Conservation (phyloP, 169 alveolate genomes). For the Cyclospora cayetanensis region DNA sequence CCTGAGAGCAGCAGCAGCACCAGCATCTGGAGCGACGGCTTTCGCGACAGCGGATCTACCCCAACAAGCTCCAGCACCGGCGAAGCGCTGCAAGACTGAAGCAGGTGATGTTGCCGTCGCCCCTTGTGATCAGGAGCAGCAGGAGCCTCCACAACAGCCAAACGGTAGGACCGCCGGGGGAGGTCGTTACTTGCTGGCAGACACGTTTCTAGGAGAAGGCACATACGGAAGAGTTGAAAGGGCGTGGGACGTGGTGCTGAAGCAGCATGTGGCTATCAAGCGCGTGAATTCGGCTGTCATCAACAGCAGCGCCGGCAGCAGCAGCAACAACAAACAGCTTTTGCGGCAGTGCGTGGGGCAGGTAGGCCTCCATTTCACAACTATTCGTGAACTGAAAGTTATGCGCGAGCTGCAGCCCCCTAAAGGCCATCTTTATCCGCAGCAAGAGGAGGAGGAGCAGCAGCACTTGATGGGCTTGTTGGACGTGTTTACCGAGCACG, state of each 20-base stretch:
- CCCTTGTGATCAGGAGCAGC: neutral
- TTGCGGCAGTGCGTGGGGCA: conserved; percentile 75
- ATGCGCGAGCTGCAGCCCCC: conserved; percentile 84
- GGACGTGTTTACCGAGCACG: conserved; percentile 82
- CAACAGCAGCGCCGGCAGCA: neutral
- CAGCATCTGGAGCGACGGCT: no score
- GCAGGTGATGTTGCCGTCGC: no score
- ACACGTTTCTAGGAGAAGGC: conserved; percentile 95
- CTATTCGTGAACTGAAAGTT: conserved; percentile 86
- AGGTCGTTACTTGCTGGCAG: conserved; percentile 61
- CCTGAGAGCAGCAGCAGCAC: no score
- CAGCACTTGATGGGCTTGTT: conserved; percentile 66
- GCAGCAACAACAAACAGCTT: neutral
- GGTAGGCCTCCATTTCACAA: conserved; percentile 87
- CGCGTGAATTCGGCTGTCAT: conserved; percentile 77
- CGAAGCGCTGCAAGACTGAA: no score
- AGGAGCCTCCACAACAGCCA: neutral
- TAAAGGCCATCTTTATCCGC: no score
- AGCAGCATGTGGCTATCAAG: conserved; percentile 88
- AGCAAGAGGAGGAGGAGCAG: conserved; percentile 77
- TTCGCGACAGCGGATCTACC: no score
- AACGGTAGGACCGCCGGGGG: neutral
- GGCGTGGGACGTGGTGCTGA: conserved; percentile 86
- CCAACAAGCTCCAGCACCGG: no score
- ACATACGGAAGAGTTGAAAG: conserved; percentile 98